Conservation (phyloP, 1,284 basidiomycete species). For the Trichosporon coremiiforme region DNA sequence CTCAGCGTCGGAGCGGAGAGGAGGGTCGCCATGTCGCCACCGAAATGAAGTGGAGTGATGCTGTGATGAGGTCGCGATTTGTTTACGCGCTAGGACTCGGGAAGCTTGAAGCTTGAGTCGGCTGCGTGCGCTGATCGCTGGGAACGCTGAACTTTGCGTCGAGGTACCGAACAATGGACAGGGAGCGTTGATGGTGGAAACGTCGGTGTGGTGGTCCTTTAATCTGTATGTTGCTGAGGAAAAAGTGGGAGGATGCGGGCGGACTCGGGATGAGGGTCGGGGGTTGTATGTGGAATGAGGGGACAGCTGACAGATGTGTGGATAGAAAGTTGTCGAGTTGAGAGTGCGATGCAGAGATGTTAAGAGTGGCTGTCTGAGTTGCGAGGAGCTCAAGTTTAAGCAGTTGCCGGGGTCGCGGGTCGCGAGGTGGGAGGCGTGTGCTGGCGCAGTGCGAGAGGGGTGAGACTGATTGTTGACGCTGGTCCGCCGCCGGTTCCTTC, state of each 20-base stretch:
- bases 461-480: conserved; percentile 10
- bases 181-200: background rate
- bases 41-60: background rate
- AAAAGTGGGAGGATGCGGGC: background rate
- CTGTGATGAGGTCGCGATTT: background rate
- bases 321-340: background rate
- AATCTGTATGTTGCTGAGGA: background rate
- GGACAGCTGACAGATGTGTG: background rate
- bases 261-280: background rate
- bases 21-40: background rate
- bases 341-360: background rate
- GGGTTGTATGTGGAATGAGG: background rate
- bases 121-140: background rate
- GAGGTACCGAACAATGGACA: background rate
- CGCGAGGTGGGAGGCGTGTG: background rate
- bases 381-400: background rate
- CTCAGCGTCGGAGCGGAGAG: conserved; percentile 5
- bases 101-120: background rate
- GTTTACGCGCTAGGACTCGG: background rate
- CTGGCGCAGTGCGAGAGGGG: background rate
- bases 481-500: too few relatives aligned
- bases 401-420: background rate
- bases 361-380: background rate
- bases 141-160: too few relatives aligned
- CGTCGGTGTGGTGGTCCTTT: background rate